These are phyloP conservation scores for Aspergillus novofumigatus DNA, from an alignment of 2,329 filamentous ascomycete species.

Conservation along the genomic window DNA sequence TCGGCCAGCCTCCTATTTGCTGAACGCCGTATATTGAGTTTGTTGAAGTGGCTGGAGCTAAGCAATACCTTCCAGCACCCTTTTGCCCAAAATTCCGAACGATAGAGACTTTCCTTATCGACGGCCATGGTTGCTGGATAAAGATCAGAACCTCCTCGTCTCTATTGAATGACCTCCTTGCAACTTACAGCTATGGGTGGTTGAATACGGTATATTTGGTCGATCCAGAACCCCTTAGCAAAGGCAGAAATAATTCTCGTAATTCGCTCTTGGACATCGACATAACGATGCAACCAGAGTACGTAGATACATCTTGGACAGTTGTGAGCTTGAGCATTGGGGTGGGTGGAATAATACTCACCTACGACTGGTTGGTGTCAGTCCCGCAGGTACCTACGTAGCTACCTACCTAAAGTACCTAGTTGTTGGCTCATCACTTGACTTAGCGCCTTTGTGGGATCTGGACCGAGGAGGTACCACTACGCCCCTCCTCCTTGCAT, in stretches of 20 bases:
- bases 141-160: neutral
- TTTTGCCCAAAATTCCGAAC: neutral
- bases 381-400: too few relatives aligned
- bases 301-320: neutral
- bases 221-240: neutral
- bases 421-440: neutral
- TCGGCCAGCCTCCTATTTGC: too few relatives aligned
- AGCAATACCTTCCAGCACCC: neutral
- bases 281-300: too few relatives aligned
- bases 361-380: neutral
- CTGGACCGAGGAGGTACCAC: constrained; percentile 7
- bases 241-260: neutral
- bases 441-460: constrained; percentile 7
- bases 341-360: too few relatives aligned
- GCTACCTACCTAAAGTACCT: too few relatives aligned
- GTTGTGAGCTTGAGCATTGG: neutral
- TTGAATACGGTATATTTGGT: neutral
- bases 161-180: neutral
- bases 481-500: constrained; percentile 1
- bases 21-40: too few relatives aligned
- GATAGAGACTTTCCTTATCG: neutral
- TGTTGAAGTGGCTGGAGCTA: neutral
- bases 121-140: neutral
- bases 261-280: neutral
- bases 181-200: neutral